These are phyloP conservation scores for Paraphaeosphaeria sporulosa DNA, from an alignment of 2,329 filamentous ascomycete genomes.

Conservation along the genomic window DNA sequence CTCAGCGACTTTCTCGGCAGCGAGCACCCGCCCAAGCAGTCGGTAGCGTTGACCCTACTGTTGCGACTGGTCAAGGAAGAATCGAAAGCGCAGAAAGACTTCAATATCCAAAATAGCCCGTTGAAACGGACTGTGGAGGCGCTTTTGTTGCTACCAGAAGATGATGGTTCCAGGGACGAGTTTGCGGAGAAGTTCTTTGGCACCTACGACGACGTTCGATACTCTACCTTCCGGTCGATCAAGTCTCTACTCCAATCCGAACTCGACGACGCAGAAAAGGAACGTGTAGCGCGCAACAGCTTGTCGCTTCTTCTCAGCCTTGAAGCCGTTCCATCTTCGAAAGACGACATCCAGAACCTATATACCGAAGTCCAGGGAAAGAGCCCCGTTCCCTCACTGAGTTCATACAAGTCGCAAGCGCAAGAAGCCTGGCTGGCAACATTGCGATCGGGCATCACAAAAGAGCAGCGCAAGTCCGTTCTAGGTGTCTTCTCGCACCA, in stretches of 20 bases:
- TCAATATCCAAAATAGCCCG: constrained; percentile 72
- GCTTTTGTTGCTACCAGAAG: constrained; percentile 66
- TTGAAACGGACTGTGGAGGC: constrained; percentile 70
- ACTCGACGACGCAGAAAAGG: constrained; percentile 28
- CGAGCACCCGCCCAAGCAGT: constrained; percentile 67
- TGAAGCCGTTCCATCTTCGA: constrained; percentile 73
- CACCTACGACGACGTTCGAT: constrained; percentile 83
- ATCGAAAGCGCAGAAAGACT: constrained; percentile 53
- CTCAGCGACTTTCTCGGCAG: constrained; percentile 64
- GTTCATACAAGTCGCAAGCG: constrained; percentile 77
- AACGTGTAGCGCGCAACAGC: constrained; percentile 55
- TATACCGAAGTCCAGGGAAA: constrained; percentile 72
- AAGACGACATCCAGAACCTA: constrained; percentile 72
- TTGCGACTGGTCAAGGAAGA: constrained; percentile 89
- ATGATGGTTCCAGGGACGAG: constrained; percentile 69
- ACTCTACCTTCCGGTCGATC: constrained; percentile 78
- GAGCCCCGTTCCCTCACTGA: constrained; percentile 65
- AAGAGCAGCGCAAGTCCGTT: constrained; percentile 79
- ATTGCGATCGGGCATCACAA: constrained; percentile 71
- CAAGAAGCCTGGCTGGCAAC: constrained; percentile 88
- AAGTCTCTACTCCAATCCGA: constrained; percentile 59
- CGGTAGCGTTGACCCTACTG: constrained; percentile 75
- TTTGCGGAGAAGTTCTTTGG: constrained; percentile 82
- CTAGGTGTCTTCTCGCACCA: constrained; percentile 77
- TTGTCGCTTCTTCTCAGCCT: constrained; percentile 71